Base-by-base conservation (phyloP, 2,329 filamentous ascomycete genomes). In the Verticillium albo-atrum region DNA sequence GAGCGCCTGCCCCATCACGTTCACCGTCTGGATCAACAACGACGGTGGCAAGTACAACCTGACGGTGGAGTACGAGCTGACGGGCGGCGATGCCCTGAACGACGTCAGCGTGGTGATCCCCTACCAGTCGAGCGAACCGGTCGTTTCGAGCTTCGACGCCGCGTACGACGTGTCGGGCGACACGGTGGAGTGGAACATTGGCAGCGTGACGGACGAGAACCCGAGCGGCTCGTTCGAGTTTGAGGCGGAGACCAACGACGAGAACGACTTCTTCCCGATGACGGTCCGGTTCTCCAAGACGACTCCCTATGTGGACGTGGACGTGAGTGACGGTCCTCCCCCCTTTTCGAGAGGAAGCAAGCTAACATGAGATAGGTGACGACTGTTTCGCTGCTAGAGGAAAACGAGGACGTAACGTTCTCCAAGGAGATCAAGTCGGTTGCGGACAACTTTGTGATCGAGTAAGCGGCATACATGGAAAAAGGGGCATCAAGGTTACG, bases 241-340 rank as follows among this genome's bases (percentile, higher is more conserved):
- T 66, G 95, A 98, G 75, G 92, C 92, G 1, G 87, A 91, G 72
- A 91, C 91, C 12, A 85, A 87, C 58, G 91, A 93, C 66, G 95
- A 98, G 72, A 89, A 91, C 59, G 93, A 97, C 68, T 98, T 98
- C 79, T 99, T 99, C 87, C 95, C 95, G 1, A 98, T 99, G 93
- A 89, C 85, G 58, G 88, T 98, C 62, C 85, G 88, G 58, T 99
- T 99, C 77, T 88, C 86, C 64, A 97, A 96, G 83, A 84, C 86
- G 50, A 86, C 83, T 60, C 94, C 95, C 28, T 97, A 91, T 74
- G 84, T 98, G 56, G 92, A 97, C 68, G 91, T 99, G 64, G 92
- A 97, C 78, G 94, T 98, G 81, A 88, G 89, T 84, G 32, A 14
- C 26, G 25, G 3, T 4, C 6, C 17, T 53, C 7, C 7, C n/a